Evolutionary conservation across 495 filamentous ascomycete genomes (phyloP).

Genomic region (Aspergillus homomorphus): DNA sequence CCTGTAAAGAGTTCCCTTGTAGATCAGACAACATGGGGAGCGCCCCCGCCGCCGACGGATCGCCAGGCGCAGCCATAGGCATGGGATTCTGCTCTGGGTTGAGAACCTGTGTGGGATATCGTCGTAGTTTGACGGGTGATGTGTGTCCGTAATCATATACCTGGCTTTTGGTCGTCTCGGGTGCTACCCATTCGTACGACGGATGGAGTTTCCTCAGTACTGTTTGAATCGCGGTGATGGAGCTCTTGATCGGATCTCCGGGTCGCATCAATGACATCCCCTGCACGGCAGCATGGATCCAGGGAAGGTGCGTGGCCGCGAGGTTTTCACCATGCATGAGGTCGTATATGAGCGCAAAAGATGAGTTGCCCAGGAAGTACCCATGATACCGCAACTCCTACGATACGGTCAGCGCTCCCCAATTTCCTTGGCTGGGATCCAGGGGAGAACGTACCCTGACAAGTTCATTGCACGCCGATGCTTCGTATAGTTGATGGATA

Average conservation of each 20-base stretch:
- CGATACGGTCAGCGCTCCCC: neutral
- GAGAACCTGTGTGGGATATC: neutral
- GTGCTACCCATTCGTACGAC: slow-evolving; percentile 31
- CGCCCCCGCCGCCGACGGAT: neutral
- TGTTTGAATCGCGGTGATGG: slow-evolving; percentile 34
- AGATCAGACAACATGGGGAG: slow-evolving; percentile 21
- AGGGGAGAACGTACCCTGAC: slow-evolving; percentile 28
- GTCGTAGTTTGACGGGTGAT: neutral
- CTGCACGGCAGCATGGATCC: slow-evolving; percentile 38
- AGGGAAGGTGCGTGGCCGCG: slow-evolving; percentile 36
- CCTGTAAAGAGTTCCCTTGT: slow-evolving; percentile 23
- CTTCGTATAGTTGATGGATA: slow-evolving; percentile 36
- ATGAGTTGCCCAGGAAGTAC: slow-evolving; percentile 37
- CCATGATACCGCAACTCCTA: slow-evolving; percentile 44
- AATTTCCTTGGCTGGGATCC: neutral
- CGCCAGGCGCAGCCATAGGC: neutral
- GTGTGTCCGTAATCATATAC: neutral
- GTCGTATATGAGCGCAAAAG: slow-evolving; percentile 41
- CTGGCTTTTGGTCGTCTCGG: neutral
- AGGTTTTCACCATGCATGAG: slow-evolving; percentile 35
- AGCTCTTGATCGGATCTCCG: slow-evolving; percentile 30
- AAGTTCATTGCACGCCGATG: slow-evolving; percentile 33
- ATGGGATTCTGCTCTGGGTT: neutral
- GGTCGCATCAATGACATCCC: slow-evolving; percentile 31
- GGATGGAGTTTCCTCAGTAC: slow-evolving; percentile 35